Evolutionary conservation across 2,329 filamentous ascomycete species (phyloP).

Genomic region (Penicillium crustosum): DNA sequence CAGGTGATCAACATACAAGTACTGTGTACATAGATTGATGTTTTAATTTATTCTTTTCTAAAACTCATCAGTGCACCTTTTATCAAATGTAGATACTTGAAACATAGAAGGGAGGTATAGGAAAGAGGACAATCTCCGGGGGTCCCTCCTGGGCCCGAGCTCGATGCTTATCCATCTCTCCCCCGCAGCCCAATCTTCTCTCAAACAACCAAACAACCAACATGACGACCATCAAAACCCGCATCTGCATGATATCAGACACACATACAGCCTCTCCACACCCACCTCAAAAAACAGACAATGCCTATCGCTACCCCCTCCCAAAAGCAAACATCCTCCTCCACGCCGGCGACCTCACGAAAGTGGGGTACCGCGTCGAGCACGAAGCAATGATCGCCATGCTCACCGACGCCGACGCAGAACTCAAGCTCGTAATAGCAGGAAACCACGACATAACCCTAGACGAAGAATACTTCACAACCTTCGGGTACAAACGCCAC

Average conservation of each 20-base stretch:
- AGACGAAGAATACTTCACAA: conserved; percentile 51
- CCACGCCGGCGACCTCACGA: conserved; percentile 61
- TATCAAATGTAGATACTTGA: not conserved
- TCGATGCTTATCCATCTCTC: not conserved
- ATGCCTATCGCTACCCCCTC: conserved; percentile 45
- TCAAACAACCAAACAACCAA: conserved; percentile 1
- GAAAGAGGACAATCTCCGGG: not conserved
- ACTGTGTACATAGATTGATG: not conserved
- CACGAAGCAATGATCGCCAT: conserved; percentile 50
- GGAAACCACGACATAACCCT: conserved; percentile 64
- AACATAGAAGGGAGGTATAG: not conserved
- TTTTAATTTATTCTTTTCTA: not conserved
- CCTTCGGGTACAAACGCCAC: conserved; percentile 31
- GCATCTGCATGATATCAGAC: conserved; percentile 46
- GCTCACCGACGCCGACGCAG: conserved; percentile 51
- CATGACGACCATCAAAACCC: conserved; percentile 37
- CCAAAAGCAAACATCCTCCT: conserved; percentile 55
- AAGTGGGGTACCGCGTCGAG: conserved; percentile 49
- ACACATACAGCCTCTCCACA: conserved; percentile 38
- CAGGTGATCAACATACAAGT: not conserved
- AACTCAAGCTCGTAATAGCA: conserved; percentile 62
- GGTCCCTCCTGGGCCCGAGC: not conserved
- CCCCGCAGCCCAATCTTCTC: conserved; percentile 3
- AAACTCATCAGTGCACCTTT: not conserved
- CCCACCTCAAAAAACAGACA: conserved; percentile 18